A percentile compares a stretch with the other conserved stretches of the same genome.
phyloP scores from a whole-genome alignment of 177 flowering plant genomes.

The Vitis hybrid region DNA sequence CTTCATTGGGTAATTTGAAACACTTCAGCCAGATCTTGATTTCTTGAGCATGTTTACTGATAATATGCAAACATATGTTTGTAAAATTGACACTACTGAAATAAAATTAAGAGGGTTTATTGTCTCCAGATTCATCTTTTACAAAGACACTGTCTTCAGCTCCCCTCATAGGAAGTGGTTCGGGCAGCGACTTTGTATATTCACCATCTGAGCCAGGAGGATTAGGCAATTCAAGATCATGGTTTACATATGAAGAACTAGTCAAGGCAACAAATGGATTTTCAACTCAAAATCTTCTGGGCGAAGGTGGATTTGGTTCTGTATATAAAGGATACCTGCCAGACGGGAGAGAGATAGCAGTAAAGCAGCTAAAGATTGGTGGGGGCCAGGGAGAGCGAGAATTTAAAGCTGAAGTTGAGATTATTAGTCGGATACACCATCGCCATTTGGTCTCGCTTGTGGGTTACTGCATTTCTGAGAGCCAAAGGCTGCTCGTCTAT shows the following conservation, averaged over 20 bases:
- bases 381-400: slow-evolving; percentile 81
- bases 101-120: slow-evolving; percentile 8
- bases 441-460: slow-evolving; percentile 81
- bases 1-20: neutral
- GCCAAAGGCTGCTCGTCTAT: slow-evolving; percentile 62
- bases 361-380: slow-evolving; percentile 67
- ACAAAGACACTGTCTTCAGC: slow-evolving; percentile 42
- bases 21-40: neutral
- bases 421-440: slow-evolving; percentile 72
- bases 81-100: neutral
- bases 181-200: slow-evolving; percentile 32
- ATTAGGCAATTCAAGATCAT: slow-evolving; percentile 48
- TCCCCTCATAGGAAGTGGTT: slow-evolving; percentile 39
- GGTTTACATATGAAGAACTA: slow-evolving; percentile 56
- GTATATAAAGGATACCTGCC: slow-evolving; percentile 63
- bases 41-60: neutral
- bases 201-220: slow-evolving; percentile 46
- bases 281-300: slow-evolving; percentile 57
- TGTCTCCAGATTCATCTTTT: slow-evolving; percentile 42
- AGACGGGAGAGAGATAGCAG: slow-evolving; percentile 71
- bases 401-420: slow-evolving; percentile 80
- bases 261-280: slow-evolving; percentile 56
- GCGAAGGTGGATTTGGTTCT: slow-evolving; percentile 78
- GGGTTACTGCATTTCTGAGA: slow-evolving; percentile 67
- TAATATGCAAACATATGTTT: neutral